Conservation (phyloP, 2,329 filamentous ascomycete species). For the Trichoderma breve region DNA sequence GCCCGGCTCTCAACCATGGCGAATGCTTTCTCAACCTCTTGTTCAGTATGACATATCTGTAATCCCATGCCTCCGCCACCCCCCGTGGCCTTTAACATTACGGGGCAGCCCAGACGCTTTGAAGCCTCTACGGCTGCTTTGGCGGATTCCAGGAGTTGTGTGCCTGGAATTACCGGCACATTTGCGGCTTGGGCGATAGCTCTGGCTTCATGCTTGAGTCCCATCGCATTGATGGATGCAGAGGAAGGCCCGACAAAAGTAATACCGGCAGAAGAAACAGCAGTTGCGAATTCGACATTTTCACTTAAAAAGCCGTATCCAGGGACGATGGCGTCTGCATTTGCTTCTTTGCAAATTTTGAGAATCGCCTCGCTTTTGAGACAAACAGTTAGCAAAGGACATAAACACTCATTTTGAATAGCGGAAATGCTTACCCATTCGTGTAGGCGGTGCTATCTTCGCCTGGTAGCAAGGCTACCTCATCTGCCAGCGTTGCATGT, state of each 20-base stretch:
- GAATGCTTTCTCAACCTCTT: background rate
- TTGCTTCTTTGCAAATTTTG: background rate
- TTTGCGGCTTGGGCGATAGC: background rate
- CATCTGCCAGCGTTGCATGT: background rate
- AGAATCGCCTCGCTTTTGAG: background rate
- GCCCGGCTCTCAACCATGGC: constrained; percentile 24
- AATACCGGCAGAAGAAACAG: background rate
- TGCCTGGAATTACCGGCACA: background rate
- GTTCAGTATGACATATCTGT: background rate
- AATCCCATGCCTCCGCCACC: background rate
- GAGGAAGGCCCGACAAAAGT: background rate
- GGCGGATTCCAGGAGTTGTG: background rate
- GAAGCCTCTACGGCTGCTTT: background rate
- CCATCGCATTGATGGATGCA: background rate
- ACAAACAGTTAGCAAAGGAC: background rate
- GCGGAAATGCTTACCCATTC: background rate
- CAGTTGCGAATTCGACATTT: background rate
- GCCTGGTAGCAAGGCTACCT: background rate
- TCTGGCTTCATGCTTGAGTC: background rate
- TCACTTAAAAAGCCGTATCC: background rate
- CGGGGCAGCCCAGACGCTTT: background rate
- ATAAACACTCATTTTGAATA: background rate
- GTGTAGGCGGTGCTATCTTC: background rate
- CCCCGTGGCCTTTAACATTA: background rate
- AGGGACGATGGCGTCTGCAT: background rate